Base-by-base conservation (phyloP, 2,329 filamentous ascomycete genomes). In the Mollisiaceae sp. region DNA sequence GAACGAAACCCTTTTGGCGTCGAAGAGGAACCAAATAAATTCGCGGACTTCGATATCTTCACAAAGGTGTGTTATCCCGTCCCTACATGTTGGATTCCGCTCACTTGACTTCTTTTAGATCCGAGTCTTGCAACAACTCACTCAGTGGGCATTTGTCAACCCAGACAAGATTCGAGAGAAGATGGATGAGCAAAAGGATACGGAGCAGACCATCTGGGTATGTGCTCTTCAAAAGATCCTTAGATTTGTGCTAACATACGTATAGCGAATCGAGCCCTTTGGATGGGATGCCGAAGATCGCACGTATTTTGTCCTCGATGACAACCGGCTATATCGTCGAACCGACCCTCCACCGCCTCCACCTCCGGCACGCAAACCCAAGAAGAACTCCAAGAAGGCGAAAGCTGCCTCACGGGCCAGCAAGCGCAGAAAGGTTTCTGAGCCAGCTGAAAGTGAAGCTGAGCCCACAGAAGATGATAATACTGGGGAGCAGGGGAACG, bases 261-360 rank as follows among this genome's bases (percentile, higher is more conserved):
- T 18, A 63, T 61, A 90, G 88, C 83, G 89, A 66, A 93, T 95
- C 70, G 91, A 94, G 74, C 90, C 91, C 0, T 89, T 91, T 68
- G 95, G 95, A 11, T 98, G 93, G 88, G 95, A 99, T 77, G 85
- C 88, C 24, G 84, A 97, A 56, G 94, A 97, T 69, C 89, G 93
- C 43, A 89, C 89, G 41, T 97, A 98, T 76, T 97, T 91, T 74
- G 89, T 98, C 2, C 85, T 99, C 3, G 94, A 98, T 73, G 95
- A 99, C 76, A 96, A 97, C 73, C 87, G 95, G 68, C 82, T 99
- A 50, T 99, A 99, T 77, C 91, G 94, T 63, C 84, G 91, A 67
- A 93, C 91, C n/a, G 92, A 97, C 66, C 85, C 90, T 32, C 86
- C 88, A 0, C 82, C 86, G 1, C 85, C 86, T 8, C 78, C 86